Evolutionary conservation across 768 basidiomycete species (phyloP).

Genomic region (Russula griseocarnosa): DNA sequence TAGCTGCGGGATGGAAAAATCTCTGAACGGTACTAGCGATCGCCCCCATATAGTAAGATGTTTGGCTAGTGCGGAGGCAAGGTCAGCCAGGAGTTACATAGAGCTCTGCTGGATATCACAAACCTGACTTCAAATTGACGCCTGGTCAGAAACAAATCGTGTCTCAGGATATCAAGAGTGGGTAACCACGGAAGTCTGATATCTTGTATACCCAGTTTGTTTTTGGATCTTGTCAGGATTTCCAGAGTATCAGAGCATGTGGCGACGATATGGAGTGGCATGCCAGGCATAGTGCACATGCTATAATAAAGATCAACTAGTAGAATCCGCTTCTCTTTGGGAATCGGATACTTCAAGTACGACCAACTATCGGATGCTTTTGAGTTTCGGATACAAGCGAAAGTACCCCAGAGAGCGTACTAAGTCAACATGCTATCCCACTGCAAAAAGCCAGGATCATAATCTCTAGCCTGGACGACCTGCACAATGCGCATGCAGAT

Average conservation of each 20-base stretch:
- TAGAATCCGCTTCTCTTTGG: conserved; percentile 67
- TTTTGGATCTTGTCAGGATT: conserved; percentile 59
- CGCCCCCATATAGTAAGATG: conserved; percentile 74
- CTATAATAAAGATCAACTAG: conserved; percentile 79
- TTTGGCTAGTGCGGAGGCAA: conserved; percentile 45
- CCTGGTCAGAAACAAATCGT: conserved; percentile 72
- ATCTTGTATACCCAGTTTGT: conserved; percentile 71
- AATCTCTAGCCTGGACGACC: conserved; percentile 75
- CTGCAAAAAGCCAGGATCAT: conserved; percentile 72
- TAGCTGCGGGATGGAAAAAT: conserved; percentile 87
- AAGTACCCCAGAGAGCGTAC: conserved; percentile 41
- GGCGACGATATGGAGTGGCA: conserved; percentile 65
- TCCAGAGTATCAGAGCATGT: conserved; percentile 62
- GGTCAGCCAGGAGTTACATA: conserved; percentile 1
- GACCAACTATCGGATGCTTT: conserved; percentile 52
- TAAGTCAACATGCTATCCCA: conserved; percentile 75
- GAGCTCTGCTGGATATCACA: conserved; percentile 30
- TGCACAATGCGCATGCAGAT: conserved; percentile 66
- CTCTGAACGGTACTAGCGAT: conserved; percentile 63
- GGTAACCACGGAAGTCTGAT: conserved; percentile 80
- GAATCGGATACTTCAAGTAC: conserved; percentile 83
- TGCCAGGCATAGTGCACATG: conserved; percentile 68
- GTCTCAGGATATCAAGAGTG: conserved; percentile 63
- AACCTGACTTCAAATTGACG: conserved; percentile 78
- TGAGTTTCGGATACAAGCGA: conserved; percentile 27